These are phyloP conservation scores for Anthoceros angustus DNA, from an alignment of 225 moss, liverwort and hornwort genomes.

Conservation along the genomic window DNA sequence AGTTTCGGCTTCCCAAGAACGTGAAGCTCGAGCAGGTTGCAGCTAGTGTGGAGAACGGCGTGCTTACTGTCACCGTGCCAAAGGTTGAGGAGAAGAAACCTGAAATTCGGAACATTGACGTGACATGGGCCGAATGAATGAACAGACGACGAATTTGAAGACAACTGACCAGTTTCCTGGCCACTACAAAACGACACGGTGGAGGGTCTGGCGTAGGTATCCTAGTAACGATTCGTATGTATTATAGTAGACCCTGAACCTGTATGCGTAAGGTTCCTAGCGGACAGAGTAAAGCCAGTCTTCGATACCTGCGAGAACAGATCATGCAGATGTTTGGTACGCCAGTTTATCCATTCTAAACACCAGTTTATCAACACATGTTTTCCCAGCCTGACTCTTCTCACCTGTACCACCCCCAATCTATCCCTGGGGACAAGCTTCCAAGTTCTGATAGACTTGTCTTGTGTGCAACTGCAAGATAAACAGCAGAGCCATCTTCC, in stretches of 20 bases:
- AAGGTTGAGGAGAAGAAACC: slow-evolving; percentile 5
- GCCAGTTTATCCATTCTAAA: slow-evolving; percentile 45
- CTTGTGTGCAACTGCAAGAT: slow-evolving; percentile 82
- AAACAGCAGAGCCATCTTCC: slow-evolving; percentile 26
- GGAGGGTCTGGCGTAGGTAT: no score
- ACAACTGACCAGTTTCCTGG: no score
- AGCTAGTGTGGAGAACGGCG: slow-evolving; percentile 10
- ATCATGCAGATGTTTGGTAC: slow-evolving; percentile 83
- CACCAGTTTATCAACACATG: slow-evolving; percentile 76
- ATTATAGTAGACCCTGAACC: no score
- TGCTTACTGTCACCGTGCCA: not conserved
- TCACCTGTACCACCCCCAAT: slow-evolving; percentile 2
- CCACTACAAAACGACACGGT: no score
- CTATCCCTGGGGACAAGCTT: slow-evolving; percentile 33
- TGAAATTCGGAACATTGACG: not conserved
- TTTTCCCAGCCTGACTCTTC: slow-evolving; percentile 50
- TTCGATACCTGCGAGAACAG: slow-evolving; percentile 72
- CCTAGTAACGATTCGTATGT: no score
- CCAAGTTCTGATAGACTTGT: slow-evolving; percentile 79
- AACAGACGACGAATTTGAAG: no score
- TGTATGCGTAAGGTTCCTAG: no score
- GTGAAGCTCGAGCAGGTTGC: slow-evolving; percentile 7
- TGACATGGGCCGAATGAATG: not conserved
- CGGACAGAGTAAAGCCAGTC: slow-evolving; percentile 81
- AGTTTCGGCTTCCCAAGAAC: not conserved